phyloP scores from a whole-genome alignment of 768 basidiomycete species.

The Antrodiella citrinella region DNA sequence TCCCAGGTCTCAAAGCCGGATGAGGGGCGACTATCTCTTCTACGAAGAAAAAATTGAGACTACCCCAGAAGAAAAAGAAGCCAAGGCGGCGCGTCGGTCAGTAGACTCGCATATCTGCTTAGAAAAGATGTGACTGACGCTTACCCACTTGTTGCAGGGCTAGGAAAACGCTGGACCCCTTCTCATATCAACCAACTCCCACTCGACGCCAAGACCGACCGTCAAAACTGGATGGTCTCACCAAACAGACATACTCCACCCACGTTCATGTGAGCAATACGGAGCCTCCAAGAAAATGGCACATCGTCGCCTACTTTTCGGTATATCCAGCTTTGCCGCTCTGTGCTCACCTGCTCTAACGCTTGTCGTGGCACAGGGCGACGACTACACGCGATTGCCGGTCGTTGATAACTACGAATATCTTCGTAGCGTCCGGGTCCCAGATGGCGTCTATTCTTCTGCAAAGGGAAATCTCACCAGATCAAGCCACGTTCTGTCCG shows the following conservation, averaged over 20 bases:
- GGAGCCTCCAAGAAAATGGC: conserved; percentile 63
- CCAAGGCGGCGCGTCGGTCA: conserved; percentile 72
- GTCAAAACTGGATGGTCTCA: conserved; percentile 72
- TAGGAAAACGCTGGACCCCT: conserved; percentile 52
- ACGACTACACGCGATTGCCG: conserved; percentile 62
- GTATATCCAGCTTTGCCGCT: conserved; percentile 29
- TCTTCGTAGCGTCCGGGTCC: conserved; percentile 57
- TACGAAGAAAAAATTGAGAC: conserved; percentile 81
- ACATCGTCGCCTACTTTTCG: conserved; percentile 77
- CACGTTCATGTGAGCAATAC: conserved; percentile 58
- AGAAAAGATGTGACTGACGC: no score
- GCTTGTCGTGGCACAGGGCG: conserved; percentile 34
- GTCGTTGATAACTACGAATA: conserved; percentile 71
- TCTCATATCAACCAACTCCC: conserved; percentile 46
- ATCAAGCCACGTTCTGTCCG: conserved; percentile 19
- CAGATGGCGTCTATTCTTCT: conserved; percentile 65
- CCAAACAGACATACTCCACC: conserved; percentile 81
- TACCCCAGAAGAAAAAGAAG: conserved; percentile 70
- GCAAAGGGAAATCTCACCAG: conserved; percentile 38
- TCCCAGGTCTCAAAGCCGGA: conserved; percentile 82
- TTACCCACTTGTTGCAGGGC: conserved; percentile 32
- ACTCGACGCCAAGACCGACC: conserved; percentile 70
- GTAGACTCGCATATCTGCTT: conserved; percentile 15
- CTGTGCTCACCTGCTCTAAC: conserved; percentile 2
- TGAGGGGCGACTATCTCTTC: conserved; percentile 77